A percentile compares a stretch with the other conserved stretches of the same genome.
phyloP scores from a whole-genome alignment of 768 basidiomycete genomes.

The Russula sp. region DNA sequence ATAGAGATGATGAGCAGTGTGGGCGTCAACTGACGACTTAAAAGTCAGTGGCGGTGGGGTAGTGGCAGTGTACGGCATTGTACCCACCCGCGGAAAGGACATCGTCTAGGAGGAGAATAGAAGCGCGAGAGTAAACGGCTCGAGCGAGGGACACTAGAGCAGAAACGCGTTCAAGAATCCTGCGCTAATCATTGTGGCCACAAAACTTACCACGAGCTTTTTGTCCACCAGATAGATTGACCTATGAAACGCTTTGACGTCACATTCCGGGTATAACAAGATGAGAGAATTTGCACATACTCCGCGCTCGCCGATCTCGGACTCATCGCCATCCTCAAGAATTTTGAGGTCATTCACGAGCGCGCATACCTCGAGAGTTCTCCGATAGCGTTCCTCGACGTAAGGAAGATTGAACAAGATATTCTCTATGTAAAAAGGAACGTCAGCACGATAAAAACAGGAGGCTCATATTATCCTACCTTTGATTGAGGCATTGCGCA shows the following conservation, averaged over 20 bases:
- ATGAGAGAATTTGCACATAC: slow-evolving; percentile 33
- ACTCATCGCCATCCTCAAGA: slow-evolving; percentile 81
- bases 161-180: slow-evolving; percentile 5
- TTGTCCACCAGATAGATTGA: slow-evolving; percentile 50
- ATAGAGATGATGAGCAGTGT: slow-evolving; percentile 79
- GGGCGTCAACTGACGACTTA: slow-evolving; percentile 60
- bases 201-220: slow-evolving; percentile 43
- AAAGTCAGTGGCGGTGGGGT: not conserved
- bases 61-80: not conserved
- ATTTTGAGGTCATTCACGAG: slow-evolving; percentile 71
- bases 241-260: slow-evolving; percentile 23
- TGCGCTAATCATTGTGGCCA: not conserved
- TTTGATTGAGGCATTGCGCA: slow-evolving; percentile 65
- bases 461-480: slow-evolving; percentile 28
- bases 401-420: slow-evolving; percentile 78
- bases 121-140: slow-evolving; percentile 86
- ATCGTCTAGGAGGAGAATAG: slow-evolving; percentile 78
- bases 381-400: slow-evolving; percentile 65
- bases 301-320: slow-evolving; percentile 84
- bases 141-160: slow-evolving; percentile 63
- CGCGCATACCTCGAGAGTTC: slow-evolving; percentile 73
- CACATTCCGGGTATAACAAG: not conserved
- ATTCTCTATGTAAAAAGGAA: slow-evolving; percentile 40
- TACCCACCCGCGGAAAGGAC: slow-evolving; percentile 48
- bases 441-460: slow-evolving; percentile 8